phyloP scores from a whole-genome alignment of 352 stramenopile genomes.

The Phytophthora megakarya region DNA sequence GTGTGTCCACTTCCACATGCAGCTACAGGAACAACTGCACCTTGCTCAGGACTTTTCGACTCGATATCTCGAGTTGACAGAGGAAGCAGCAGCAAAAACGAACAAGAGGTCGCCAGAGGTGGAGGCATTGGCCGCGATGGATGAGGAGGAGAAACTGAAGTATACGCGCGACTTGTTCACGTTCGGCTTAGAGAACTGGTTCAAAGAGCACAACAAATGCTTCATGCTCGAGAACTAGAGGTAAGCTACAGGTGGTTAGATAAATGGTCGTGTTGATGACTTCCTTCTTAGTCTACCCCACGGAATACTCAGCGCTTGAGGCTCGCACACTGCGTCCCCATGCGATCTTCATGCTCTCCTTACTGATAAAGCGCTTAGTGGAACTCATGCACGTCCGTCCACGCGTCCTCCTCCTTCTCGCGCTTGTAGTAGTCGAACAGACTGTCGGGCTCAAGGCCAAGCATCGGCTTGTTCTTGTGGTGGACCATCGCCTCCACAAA shows the following conservation, averaged over 20 bases:
- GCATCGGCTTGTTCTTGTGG: constrained; percentile 92
- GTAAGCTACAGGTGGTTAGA: constrained; percentile 4
- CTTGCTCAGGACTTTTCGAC: constrained; percentile 45
- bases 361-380: constrained; percentile 84
- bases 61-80: constrained; percentile 49
- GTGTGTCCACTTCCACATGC: constrained; percentile 54
- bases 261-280: constrained; percentile 34
- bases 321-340: constrained; percentile 15
- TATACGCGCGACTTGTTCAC: constrained; percentile 53
- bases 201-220: constrained; percentile 44
- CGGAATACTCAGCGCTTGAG: constrained; percentile 30
- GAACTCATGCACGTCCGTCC: constrained; percentile 95
- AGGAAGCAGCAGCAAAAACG: constrained; percentile 27
- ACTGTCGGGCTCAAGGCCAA: constrained; percentile 93
- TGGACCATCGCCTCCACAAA: constrained; percentile 93
- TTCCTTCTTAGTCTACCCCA: constrained; percentile 25
- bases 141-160: constrained; percentile 28
- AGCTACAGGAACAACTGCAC: constrained; percentile 33
- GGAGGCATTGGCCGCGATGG: constrained; percentile 43
- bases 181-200: constrained; percentile 59
- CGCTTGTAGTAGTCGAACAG: constrained; percentile 98
- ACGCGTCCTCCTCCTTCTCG: constrained; percentile 92
- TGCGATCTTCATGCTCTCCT: constrained; percentile 15
- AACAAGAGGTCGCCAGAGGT: constrained; percentile 48
- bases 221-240: constrained; percentile 21